phyloP scores from a whole-genome alignment of 1,139 yeast species.

The Pichia sp. region DNA sequence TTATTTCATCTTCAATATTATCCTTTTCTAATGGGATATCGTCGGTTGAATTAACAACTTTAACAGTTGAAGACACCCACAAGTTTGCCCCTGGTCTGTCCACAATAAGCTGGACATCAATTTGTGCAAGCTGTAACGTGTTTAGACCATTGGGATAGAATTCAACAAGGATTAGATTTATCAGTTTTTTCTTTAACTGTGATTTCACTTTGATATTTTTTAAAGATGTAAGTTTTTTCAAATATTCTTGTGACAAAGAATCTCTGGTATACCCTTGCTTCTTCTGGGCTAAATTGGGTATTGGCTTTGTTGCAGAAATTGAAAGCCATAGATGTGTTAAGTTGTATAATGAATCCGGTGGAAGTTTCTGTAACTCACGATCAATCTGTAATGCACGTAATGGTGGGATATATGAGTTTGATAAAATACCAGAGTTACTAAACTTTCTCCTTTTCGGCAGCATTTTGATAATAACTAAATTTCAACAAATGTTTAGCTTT shows the following conservation, averaged over 20 bases:
- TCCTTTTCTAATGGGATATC: conserved; percentile 21
- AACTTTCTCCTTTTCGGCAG: conserved; percentile 8
- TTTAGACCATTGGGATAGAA: conserved; percentile 63
- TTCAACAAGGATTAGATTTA: conserved; percentile 47
- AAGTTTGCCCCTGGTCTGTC: conserved; percentile 46
- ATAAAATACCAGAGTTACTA: conserved; percentile 26
- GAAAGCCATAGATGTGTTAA: conserved; percentile 30
- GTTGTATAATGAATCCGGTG: conserved; percentile 28
- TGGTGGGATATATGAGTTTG: conserved; percentile 30
- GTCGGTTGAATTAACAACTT: conserved; percentile 26
- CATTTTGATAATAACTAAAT: background rate
- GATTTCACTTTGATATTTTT: conserved; percentile 14
- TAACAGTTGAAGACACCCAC: conserved; percentile 58
- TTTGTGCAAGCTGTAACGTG: conserved; percentile 62
- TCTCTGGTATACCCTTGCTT: conserved; percentile 17
- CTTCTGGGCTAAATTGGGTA: conserved; percentile 16
- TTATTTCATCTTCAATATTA: conserved; percentile 7
- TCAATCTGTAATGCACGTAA: conserved; percentile 20
- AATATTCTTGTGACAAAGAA: conserved; percentile 17
- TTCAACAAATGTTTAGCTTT: background rate
- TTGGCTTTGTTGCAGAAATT: conserved; percentile 28
- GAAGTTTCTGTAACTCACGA: conserved; percentile 24
- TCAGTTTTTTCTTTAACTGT: conserved; percentile 38
- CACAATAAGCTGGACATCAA: conserved; percentile 60
- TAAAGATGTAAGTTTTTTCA: conserved; percentile 12